Percentiles rank a stretch among this genome's conserved stretches.
phyloP scores from a whole-genome alignment of 2,329 filamentous ascomycete species.

The Cercospora brassicicola region DNA sequence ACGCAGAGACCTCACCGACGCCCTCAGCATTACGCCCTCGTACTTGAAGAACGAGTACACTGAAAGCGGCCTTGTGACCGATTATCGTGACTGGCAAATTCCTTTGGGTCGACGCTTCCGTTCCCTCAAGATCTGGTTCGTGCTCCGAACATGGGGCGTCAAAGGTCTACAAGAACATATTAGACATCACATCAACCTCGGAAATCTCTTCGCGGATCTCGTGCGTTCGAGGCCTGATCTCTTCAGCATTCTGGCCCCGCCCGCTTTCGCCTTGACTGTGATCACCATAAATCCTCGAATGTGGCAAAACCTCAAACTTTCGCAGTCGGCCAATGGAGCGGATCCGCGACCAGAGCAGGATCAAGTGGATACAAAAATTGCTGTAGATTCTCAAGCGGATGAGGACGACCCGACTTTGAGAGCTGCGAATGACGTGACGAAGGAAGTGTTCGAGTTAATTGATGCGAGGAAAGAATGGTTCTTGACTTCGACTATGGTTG shows the following conservation, averaged over 20 bases:
- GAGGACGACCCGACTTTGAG: conserved; percentile 48
- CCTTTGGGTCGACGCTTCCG: conserved; percentile 86
- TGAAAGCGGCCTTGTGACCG: conserved; percentile 80
- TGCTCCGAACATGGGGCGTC: conserved; percentile 78
- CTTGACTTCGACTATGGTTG: conserved; percentile 74
- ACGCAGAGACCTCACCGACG: conserved; percentile 73
- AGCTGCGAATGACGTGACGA: conserved; percentile 67
- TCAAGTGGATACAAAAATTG: conserved; percentile 23
- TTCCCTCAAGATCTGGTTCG: conserved; percentile 92
- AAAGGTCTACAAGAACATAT: conserved; percentile 74
- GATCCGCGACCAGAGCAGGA: conserved; percentile 36
- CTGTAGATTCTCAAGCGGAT: background rate
- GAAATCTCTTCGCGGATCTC: conserved; percentile 67
- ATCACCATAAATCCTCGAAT: conserved; percentile 61
- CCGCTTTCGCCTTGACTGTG: conserved; percentile 76
- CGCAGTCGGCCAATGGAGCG: conserved; percentile 32
- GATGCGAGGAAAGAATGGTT: conserved; percentile 77
- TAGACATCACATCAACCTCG: conserved; percentile 64
- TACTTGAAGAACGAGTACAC: conserved; percentile 82
- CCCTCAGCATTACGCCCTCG: conserved; percentile 73
- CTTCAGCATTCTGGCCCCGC: conserved; percentile 72
- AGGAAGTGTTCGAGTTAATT: conserved; percentile 71
- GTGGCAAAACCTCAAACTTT: conserved; percentile 32
- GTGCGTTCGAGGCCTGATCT: conserved; percentile 63
- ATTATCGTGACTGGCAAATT: conserved; percentile 97